Conservation (phyloP, 306 rosid species). For the Prunus kanzakura region DNA sequence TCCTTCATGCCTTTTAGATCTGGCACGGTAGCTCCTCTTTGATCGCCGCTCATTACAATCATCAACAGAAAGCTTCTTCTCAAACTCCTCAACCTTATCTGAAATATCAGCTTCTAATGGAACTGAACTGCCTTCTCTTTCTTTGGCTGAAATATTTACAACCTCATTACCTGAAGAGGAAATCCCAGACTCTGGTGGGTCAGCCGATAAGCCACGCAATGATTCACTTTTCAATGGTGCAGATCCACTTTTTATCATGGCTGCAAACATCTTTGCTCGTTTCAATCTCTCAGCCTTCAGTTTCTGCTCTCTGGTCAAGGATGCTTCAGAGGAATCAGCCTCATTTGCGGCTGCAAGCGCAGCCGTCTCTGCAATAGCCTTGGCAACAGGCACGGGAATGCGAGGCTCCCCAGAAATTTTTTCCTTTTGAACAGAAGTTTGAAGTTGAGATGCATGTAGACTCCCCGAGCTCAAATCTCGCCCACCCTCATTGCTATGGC, state of each 20-base stretch:
- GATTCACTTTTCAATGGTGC: constrained; percentile 51
- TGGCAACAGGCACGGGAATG: constrained; percentile 48
- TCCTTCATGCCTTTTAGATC: constrained; percentile 44
- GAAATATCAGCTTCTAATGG: constrained; percentile 44
- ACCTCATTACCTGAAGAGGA: constrained; percentile 52
- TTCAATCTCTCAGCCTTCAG: constrained; percentile 83
- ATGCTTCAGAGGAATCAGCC: constrained; percentile 82
- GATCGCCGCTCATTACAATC: constrained; percentile 45
- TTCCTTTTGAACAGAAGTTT: constrained; percentile 23
- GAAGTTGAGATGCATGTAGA: constrained; percentile 40
- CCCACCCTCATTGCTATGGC: constrained; percentile 46
- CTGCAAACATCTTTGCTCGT: constrained; percentile 84
- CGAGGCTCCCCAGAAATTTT: constrained; percentile 20
- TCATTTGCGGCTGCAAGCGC: constrained; percentile 67
- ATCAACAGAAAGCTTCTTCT: constrained; percentile 33
- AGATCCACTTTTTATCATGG: constrained; percentile 63
- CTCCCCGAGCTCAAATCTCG: constrained; percentile 47
- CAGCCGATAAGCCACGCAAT: constrained; percentile 44
- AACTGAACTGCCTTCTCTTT: constrained; percentile 73
- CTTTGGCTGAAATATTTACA: constrained; percentile 42
- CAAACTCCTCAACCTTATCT: constrained; percentile 35
- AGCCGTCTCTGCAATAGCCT: constrained; percentile 60
- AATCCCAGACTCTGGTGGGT: constrained; percentile 54
- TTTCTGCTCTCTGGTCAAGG: constrained; percentile 68
- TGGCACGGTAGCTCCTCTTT: constrained; percentile 58